Evolutionary conservation across 305 asterid species (phyloP), one percentile per base, ranked within the genome.

Genomic region (Fraxinus albicans): DNA sequence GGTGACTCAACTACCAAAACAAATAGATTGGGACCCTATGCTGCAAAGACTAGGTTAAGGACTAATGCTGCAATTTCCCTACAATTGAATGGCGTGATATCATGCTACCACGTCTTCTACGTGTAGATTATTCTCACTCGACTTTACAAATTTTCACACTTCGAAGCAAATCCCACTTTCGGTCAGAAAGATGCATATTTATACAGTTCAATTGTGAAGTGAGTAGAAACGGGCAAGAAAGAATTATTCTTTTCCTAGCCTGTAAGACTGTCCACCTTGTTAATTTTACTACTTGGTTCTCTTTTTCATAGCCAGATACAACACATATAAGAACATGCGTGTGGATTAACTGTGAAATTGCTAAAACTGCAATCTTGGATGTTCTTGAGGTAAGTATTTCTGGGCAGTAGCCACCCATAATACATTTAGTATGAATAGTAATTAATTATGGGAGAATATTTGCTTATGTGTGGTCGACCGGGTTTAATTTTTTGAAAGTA

Each of bases 191-290:
- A 58, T 58, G 69, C 69, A 58, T 58, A 19, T 58, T 58, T 6
- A 7, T 7, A 21, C 79, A 79, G 81, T 84, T 55, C 75, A 77
- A 77, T 29, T 74, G 47, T 79, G 80, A 78, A 55, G 79, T 75
- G 34, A 72, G 82, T 50, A 33, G 76, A 82, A 84, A 82, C 78
- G 81, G 67, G 10, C 77, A 78, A 77, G 70, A 77, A 84, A 76
- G 89, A 81, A 86, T 84, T 23, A 88, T 84, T 88, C 91, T 76
- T 88, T 88, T 65, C 91, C 89, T 82, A 82, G 84, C 83, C 77
- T 86, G 86, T 89, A 86, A 86, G 89, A 86, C n/a, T 77, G 36
- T 77, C 17, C 3, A 5, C 35, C 23, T 44, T 44, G 21, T 10
- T 44, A 21, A n/a, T 72, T 58, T 81, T 79, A 17, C 77, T 70